Percentiles rank a stretch among this genome's conserved stretches.
Evolutionary conservation across 75 land plant species (phyloP).

Genomic region (Chamaecyparis obtusa): DNA sequence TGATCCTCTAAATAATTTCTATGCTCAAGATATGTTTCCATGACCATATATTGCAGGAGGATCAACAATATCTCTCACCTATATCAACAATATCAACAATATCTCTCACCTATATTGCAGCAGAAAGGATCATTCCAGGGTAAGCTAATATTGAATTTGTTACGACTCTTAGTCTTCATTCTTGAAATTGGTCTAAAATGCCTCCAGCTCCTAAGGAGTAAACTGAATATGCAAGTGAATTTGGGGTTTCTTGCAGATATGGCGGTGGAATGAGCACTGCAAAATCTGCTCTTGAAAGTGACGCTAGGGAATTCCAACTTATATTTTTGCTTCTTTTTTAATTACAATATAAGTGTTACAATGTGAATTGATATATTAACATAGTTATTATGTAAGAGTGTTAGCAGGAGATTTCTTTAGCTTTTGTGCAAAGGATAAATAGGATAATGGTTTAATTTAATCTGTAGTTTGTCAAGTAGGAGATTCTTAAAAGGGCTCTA

Average conservation of each 20-base stretch:
- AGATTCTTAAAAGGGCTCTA: background rate
- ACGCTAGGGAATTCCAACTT: slow-evolving; percentile 61
- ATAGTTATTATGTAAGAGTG: no score
- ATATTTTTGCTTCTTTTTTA: background rate
- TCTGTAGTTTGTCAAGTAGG: background rate
- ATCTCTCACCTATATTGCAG: slow-evolving; percentile 96
- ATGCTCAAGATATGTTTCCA: background rate
- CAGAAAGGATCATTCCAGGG: slow-evolving; percentile 98
- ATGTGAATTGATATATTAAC: no score
- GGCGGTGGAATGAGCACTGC: slow-evolving; percentile 99
- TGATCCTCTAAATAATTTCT: background rate
- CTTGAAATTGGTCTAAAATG: background rate
- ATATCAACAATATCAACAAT: no score
- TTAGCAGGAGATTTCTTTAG: background rate
- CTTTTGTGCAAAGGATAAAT: background rate
- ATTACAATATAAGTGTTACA: no score
- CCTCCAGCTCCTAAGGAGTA: background rate
- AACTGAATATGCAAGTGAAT: background rate
- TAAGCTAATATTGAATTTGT: slow-evolving; percentile 24
- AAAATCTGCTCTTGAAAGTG: slow-evolving; percentile 97
- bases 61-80: slow-evolving; percentile 81
- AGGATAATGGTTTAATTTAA: background rate
- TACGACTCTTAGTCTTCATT: background rate
- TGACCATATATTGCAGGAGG: slow-evolving; percentile 58
- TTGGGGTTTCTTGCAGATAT: slow-evolving; percentile 53